A percentile compares a stretch with the other conserved stretches of the same genome.
phyloP scores from a whole-genome alignment of 2,329 filamentous ascomycete genomes.

The Botrytis deweyae region DNA sequence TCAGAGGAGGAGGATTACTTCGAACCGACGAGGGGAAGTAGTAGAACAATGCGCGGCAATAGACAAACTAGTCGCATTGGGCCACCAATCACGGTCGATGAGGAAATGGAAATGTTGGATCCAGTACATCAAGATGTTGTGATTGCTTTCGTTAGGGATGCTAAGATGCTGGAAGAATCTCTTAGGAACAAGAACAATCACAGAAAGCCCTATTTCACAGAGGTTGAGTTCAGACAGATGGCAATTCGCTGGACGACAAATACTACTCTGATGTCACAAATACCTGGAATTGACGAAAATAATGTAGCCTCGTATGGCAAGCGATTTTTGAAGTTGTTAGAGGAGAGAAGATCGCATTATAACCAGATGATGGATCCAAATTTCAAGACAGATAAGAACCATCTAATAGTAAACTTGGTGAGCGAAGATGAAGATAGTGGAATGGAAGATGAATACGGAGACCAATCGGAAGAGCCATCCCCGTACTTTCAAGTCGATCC shows the following conservation, averaged over 20 bases:
- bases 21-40: slow-evolving; percentile 30
- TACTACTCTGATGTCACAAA: slow-evolving; percentile 59
- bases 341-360: slow-evolving; percentile 48
- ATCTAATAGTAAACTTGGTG: slow-evolving; percentile 53
- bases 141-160: slow-evolving; percentile 63
- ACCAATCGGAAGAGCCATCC: slow-evolving; percentile 11
- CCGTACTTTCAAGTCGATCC: slow-evolving; percentile 5
- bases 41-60: slow-evolving; percentile 38
- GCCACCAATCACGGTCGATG: slow-evolving; percentile 58
- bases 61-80: slow-evolving; percentile 43
- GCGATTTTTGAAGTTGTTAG: slow-evolving; percentile 60
- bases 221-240: slow-evolving; percentile 70
- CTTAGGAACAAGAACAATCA: slow-evolving; percentile 60
- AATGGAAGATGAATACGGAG: slow-evolving; percentile 32
- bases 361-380: slow-evolving; percentile 48
- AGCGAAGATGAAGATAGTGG: slow-evolving; percentile 32
- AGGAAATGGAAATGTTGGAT: slow-evolving; percentile 53
- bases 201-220: slow-evolving; percentile 62
- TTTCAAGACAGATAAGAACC: slow-evolving; percentile 36
- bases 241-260: slow-evolving; percentile 65
- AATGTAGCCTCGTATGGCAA: slow-evolving; percentile 62
- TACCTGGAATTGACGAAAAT: slow-evolving; percentile 61
- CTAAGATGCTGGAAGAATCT: slow-evolving; percentile 58
- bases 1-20: slow-evolving; percentile 41
- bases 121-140: slow-evolving; percentile 63